Evolutionary conservation across 1,139 yeast species (phyloP).

Genomic region (Debaryomyces nepalensis): DNA sequence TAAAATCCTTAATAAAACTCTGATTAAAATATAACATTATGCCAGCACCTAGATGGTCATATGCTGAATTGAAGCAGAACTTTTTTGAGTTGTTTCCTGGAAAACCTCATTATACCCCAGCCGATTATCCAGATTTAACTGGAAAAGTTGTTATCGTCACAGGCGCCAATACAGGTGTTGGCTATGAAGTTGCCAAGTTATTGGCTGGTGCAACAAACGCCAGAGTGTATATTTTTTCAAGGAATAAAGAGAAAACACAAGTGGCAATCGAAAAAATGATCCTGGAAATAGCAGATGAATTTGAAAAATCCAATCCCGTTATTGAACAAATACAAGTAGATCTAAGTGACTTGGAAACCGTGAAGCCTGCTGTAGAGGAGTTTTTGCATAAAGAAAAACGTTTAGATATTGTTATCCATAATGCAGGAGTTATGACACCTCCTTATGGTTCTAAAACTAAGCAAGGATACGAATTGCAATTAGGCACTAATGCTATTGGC

Average conservation of each 20-base stretch:
- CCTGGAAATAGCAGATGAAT: constrained; percentile 21
- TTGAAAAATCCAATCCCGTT: constrained; percentile 9
- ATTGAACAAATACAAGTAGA: constrained; percentile 38
- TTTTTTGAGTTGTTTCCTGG: too few species aligned
- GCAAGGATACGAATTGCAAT: constrained; percentile 41
- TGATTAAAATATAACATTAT: too few species aligned
- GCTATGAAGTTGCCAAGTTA: constrained; percentile 38
- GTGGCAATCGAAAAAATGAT: constrained; percentile 35
- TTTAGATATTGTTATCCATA: constrained; percentile 50
- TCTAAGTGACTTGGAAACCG: constrained; percentile 47
- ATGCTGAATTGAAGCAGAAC: too few species aligned
- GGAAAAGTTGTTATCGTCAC: constrained; percentile 28
- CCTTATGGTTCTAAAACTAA: constrained; percentile 30
- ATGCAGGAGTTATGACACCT: constrained; percentile 55
- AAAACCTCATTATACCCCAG: too few species aligned
- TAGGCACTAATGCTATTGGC: constrained; percentile 55
- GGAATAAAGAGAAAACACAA: constrained; percentile 24
- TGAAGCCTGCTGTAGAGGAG: constrained; percentile 43
- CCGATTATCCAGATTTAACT: constrained; percentile 20
- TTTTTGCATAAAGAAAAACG: constrained; percentile 28
- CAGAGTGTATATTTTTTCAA: constrained; percentile 24
- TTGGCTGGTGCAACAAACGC: constrained; percentile 47
- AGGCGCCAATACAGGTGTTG: constrained; percentile 29
- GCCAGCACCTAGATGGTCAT: too few species aligned
- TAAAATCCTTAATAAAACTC: too few species aligned